Conservation (phyloP, 164 flowering plant genomes). For the Piper longum region DNA sequence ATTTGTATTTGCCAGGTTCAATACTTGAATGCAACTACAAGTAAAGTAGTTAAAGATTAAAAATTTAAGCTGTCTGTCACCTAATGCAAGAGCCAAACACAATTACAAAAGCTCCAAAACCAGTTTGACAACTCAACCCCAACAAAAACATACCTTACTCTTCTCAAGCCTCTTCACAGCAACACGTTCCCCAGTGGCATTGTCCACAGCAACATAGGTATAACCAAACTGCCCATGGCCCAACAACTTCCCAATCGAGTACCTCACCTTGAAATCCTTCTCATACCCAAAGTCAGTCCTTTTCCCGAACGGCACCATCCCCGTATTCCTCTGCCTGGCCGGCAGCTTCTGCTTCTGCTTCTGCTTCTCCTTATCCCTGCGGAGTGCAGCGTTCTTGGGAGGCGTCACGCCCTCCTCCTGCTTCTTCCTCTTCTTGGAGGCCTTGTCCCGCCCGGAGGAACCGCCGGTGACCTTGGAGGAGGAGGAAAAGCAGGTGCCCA, state of each 20-base stretch:
- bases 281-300: conserved; percentile 83
- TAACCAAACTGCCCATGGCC: conserved; percentile 97
- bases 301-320: conserved; percentile 58
- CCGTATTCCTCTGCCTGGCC: conserved; percentile 14
- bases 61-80: too few species aligned
- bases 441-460: not conserved
- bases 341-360: not conserved
- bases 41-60: too few species aligned
- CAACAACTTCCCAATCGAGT: conserved; percentile 68
- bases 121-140: too few species aligned
- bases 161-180: conserved; percentile 92
- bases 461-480: conserved; percentile 46
- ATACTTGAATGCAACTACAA: too few species aligned
- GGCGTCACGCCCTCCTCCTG: conserved; percentile 14
- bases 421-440: conserved; percentile 1
- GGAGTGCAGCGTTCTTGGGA: conserved; percentile 5
- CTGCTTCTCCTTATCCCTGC: conserved; percentile 15
- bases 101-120: too few species aligned
- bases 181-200: conserved; percentile 68
- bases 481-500: conserved; percentile 83
- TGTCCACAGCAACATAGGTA: conserved; percentile 78
- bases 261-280: conserved; percentile 53
- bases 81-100: too few species aligned
- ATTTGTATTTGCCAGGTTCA: too few species aligned
- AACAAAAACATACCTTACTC: conserved; percentile 46